phyloP scores from a whole-genome alignment of 208 protist genomes.

The Tritrichomonas foetus region DNA sequence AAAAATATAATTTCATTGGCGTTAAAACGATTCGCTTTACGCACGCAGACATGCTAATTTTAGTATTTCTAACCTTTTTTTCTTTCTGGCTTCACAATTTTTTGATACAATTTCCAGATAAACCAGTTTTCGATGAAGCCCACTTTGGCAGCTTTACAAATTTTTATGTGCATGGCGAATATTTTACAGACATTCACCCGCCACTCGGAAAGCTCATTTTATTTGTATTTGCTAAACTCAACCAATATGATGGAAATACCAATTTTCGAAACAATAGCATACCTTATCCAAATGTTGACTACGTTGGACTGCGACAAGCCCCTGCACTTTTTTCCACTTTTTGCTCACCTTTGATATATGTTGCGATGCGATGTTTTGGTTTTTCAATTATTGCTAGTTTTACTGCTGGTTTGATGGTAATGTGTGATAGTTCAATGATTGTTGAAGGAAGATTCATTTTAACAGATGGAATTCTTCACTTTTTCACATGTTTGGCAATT shows the following conservation, averaged over 20 bases:
- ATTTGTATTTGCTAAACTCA: neutral
- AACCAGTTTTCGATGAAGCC: neutral
- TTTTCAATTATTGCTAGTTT: neutral
- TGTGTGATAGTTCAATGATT: neutral
- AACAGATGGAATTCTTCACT: constrained; percentile 19
- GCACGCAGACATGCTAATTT: neutral
- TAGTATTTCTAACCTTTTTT: neutral
- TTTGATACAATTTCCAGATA: neutral
- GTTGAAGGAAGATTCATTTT: constrained; percentile 33
- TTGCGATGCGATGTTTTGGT: neutral
- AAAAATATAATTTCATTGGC: too few relatives aligned
- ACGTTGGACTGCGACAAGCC: neutral
- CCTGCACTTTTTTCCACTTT: neutral
- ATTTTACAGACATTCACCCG: neutral
- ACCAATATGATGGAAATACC: neutral
- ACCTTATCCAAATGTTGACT: neutral
- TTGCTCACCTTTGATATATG: constrained; percentile 9
- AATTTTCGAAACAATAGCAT: neutral
- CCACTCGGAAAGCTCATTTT: neutral
- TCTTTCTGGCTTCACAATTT: neutral
- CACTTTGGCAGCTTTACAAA: constrained; percentile 16
- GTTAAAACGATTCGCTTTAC: too few relatives aligned
- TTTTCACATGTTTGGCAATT: neutral
- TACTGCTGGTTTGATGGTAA: neutral
- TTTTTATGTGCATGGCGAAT: neutral